Base-by-base conservation (phyloP, 495 filamentous ascomycete genomes). In the Aspergillus avenaceus region DNA sequence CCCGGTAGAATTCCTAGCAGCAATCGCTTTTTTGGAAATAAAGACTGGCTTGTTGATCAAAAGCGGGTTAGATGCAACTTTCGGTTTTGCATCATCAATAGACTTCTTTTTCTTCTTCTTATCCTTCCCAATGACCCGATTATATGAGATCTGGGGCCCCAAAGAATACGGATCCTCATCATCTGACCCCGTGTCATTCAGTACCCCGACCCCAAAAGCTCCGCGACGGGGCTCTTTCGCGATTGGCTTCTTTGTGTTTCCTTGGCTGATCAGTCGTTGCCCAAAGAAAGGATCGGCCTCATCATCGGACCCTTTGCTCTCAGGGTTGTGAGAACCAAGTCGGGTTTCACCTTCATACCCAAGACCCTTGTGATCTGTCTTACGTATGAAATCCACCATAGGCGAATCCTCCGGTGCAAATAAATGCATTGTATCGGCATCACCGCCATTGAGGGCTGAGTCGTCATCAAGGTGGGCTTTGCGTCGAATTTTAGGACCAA, bases 121-220 rank as follows among this genome's bases (percentile, higher is more conserved):
- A 43, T 91, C 87, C 3, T 86, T 86, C 23, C 88, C 91, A 60
- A 97, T 84, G 4, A 83, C 78, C 41, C 83, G 77, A 57, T 89
- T 96, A 64, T 96, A 96, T n/a, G 86, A 88, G 62, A 95, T 91
- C 59, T 83, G 83, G 7, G 93, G 93, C 0, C 93, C 91, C 18
- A 97, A 80, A 38, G 88, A 88, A 68, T 97, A 97, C 0, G 88
- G 88, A 59, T 97, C 95, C 60, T 97, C 93, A 47, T 97, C 91
- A 58, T 97, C 93, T n/a, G 93, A 97, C 3, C 90, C 92, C 14
- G 84, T 95, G 52, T 97, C 93, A 59, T 97, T 98, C 44, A 98
- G 66, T 18, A 97, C 73, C 3, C 93, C 93, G 12, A 95, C 86
- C 0, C 93, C 93, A 41, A 98, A 90, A 0, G 85, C 87, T 41